These are phyloP conservation scores for Fusarium fracticaudum DNA, from an alignment of 2,329 filamentous ascomycete genomes.

Conservation along the genomic window DNA sequence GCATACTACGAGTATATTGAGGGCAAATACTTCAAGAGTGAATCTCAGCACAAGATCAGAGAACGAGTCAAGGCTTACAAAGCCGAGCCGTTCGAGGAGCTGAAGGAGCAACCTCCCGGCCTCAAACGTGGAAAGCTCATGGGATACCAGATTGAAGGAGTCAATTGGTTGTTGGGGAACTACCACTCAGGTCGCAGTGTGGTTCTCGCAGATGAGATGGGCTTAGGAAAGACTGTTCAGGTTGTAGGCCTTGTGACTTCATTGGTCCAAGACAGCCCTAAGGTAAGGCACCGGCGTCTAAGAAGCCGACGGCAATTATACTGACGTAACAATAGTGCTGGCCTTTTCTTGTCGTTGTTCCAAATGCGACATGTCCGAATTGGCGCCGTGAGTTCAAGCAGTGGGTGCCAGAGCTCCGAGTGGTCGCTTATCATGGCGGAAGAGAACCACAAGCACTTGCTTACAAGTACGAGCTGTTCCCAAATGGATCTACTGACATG, in stretches of 20 bases:
- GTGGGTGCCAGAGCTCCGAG: slow-evolving; percentile 86
- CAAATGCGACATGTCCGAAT: slow-evolving; percentile 95
- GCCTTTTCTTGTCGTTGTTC: slow-evolving; percentile 92
- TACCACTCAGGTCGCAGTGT: slow-evolving; percentile 85
- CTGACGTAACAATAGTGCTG: slow-evolving; percentile 65
- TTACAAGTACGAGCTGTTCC: slow-evolving; percentile 87
- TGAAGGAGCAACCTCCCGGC: slow-evolving; percentile 76
- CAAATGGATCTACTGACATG: slow-evolving; percentile 70
- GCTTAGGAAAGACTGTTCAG: slow-evolving; percentile 96
- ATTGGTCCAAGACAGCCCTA: slow-evolving; percentile 71
- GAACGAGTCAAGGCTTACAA: slow-evolving; percentile 76
- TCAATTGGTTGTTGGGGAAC: slow-evolving; percentile 95
- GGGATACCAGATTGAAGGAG: slow-evolving; percentile 90
- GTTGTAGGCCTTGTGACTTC: slow-evolving; percentile 84
- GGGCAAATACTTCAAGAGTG: slow-evolving; percentile 74
- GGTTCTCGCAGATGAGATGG: slow-evolving; percentile 97
- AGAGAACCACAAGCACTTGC: slow-evolving; percentile 78
- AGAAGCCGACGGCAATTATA: background rate
- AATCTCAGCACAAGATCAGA: slow-evolving; percentile 68
- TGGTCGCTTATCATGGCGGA: slow-evolving; percentile 92
- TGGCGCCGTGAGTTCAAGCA: slow-evolving; percentile 96
- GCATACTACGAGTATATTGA: slow-evolving; percentile 89
- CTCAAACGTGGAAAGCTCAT: slow-evolving; percentile 85
- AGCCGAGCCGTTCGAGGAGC: slow-evolving; percentile 71
- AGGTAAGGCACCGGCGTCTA: slow-evolving; percentile 45